Base-by-base conservation (phyloP, 2,329 filamentous ascomycete species). In the Ophiostoma quercus region DNA sequence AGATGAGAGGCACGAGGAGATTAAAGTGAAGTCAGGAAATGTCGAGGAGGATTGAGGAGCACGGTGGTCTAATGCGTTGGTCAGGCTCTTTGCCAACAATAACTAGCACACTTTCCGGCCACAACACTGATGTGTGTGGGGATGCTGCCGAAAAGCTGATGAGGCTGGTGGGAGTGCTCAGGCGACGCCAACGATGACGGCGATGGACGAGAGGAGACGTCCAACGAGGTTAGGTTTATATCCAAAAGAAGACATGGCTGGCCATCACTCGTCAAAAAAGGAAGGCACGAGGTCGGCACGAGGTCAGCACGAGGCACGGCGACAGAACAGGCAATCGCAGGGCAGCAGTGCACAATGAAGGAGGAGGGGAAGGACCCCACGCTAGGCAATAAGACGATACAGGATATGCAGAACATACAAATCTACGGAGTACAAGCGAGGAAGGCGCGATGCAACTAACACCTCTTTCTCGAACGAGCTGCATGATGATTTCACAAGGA, bases 361-460 rank as follows among this genome's bases (percentile, higher is more conserved):
- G 51, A 25, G 25, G 51, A 25, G 51, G 19, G 34, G 34, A 65
- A 63, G 32, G 32, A 37, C 29, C 60, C 29, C 60, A 37, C 60
- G 19, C 60, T 22, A 37, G 25, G 8, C 12, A 62, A 34, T 34
- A 60, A 54, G 54, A 29, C 32, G 34, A 43, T 37, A n/a, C 34
- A 60, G 51, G 60, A 16, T 16, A 41, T 29, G 25, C 43, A 67
- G 66, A 57, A 34, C n/a, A 60, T 62, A 32, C 57, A 32, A 16
- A 62, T 57, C 22, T 25, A 29, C 51, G 51, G 19, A 47, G 43
- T n/a, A 47, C 43, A 6, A 6, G 51, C 51, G 54, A 62, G 57
- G 57, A 62, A 29, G 57, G 25, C 16, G 57, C 57, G 25, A 62
- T 32, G 57, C 43, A 16, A 47, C 43, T 19, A 19, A 2, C 43